Base-by-base conservation (phyloP, 1,284 basidiomycete genomes). In the Cryptococcus sp. region DNA sequence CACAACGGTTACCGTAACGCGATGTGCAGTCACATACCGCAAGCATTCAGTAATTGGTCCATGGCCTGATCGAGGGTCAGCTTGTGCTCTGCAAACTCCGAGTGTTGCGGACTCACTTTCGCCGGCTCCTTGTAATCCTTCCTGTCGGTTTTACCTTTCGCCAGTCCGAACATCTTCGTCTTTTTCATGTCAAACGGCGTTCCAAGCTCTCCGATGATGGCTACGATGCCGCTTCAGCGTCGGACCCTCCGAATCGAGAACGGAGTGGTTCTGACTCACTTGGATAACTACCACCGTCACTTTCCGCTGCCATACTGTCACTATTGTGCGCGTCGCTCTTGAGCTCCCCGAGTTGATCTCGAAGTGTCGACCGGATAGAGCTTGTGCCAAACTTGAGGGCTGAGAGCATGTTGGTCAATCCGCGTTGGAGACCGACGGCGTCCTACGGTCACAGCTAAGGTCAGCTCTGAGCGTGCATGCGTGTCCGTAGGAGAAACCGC, bases 21-120 rank as follows among this genome's bases (percentile, higher is more conserved):
- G 11, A 2, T n/a, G 11, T 23, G 6, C 23, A 27, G 17, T 5
- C 27, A 67, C 69, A 60, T 41, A 70, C 67, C 93, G 53, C 88
- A 86, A 0, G 85, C 93, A 68, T 91, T 92, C 69, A 97, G 73
- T 67, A 89, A 90, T 6, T 91, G 91, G 71, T 97, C 93, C 53
- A 97, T 83, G 6, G 93, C 91, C 57, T 85, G 85, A 10, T 13
- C 47, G 45, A 22, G 31, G 13, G 1, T 11, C 42, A 44, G 15
- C 11, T 31, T 23, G 19, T 44, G 25, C 47, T 42, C 19, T 13
- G 27, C 15, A 20, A 11, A 19, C 7, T 22, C 10, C 25, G 7
- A 49, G 6, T 17, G 3, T 23, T 15, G 40, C n/a, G n/a, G 17
- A 23, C 62, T 59, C 51, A 66, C 89, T 85, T 76, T 96, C 90